These are phyloP conservation scores for Leccinum subfulvum DNA, from an alignment of 1,284 basidiomycete genomes.

Conservation along the genomic window DNA sequence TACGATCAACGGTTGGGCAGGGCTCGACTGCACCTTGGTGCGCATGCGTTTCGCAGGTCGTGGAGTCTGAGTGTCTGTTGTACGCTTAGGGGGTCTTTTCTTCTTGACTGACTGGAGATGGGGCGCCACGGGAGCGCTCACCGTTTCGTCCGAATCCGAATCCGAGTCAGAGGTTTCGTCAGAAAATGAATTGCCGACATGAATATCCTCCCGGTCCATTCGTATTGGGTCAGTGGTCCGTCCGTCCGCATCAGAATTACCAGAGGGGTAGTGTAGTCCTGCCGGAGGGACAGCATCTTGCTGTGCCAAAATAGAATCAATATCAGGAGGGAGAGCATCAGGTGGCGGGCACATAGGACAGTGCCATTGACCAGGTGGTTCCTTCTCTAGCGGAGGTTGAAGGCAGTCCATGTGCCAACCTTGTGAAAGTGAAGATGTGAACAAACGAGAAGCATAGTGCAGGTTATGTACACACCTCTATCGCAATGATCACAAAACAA, in stretches of 20 bases:
- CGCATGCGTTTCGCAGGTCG: constrained; percentile 42
- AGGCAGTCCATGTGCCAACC: constrained; percentile 94
- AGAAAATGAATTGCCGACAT: constrained; percentile 22
- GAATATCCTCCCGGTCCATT: constrained; percentile 18
- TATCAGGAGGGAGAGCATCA: constrained; percentile 21
- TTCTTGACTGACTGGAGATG: constrained; percentile 29
- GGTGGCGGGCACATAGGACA: constrained; percentile 61
- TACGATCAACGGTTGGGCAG: constrained; percentile 41
- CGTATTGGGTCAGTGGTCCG: constrained; percentile 3
- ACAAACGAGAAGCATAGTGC: constrained; percentile 1
- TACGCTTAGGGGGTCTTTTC: constrained; percentile 29
- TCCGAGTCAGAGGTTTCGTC: constrained; percentile 35
- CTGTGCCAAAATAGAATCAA: constrained; percentile 19
- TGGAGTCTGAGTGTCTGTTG: constrained; percentile 22
- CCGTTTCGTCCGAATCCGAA: constrained; percentile 31
- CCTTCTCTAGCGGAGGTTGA: constrained; percentile 64
- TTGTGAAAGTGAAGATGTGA: constrained; percentile 29
- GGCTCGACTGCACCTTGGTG: constrained; percentile 35
- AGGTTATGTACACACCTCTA: constrained; percentile 54
- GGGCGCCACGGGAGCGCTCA: constrained; percentile 11
- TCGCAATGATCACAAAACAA: constrained; percentile 96
- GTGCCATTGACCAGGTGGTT: constrained; percentile 76
- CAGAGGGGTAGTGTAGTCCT: constrained; percentile 4
- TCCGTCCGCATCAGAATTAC: constrained; percentile 10
- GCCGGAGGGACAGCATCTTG: constrained; percentile 6